A percentile compares a stretch with the other conserved stretches of the same genome.
Conservation (phyloP, 2,329 filamentous ascomycete species). For the Penicillium sp. region DNA sequence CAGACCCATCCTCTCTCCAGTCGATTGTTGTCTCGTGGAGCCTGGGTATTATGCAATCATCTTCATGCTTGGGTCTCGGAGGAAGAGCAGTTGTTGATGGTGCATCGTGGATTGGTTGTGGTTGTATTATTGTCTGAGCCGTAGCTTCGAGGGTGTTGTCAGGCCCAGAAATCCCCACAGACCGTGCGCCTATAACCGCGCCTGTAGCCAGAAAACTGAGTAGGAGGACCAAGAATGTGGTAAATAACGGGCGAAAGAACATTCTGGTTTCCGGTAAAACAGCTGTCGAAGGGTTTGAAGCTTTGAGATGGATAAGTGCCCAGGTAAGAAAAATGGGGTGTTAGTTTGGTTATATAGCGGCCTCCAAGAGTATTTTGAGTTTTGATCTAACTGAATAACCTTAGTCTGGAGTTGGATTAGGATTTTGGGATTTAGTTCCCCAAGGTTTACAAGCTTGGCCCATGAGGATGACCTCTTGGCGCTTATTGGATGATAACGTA, state of each 20-base stretch:
- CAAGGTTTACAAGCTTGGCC: not conserved
- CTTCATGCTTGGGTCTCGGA: not conserved
- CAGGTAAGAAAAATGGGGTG: too few species aligned
- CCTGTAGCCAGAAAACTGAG: not conserved
- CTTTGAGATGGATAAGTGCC: not conserved
- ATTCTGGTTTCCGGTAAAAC: not conserved
- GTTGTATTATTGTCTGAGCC: not conserved
- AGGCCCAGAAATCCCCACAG: not conserved
- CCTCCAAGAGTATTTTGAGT: not conserved
- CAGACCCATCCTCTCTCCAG: not conserved
- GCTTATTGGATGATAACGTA: constrained; percentile 4
- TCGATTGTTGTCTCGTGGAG: not conserved
- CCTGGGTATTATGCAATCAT: not conserved
- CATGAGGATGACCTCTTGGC: constrained; percentile 7
- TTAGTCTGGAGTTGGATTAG: not conserved
- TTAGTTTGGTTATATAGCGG: not conserved
- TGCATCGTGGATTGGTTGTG: not conserved
- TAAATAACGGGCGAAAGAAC: not conserved
- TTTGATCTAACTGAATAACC: not conserved
- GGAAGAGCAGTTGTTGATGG: too few species aligned
- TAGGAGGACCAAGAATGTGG: not conserved
- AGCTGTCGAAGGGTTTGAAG: not conserved
- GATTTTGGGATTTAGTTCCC: not conserved
- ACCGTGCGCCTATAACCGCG: not conserved
- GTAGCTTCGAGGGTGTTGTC: not conserved